Conservation (phyloP, 2,329 filamentous ascomycete species). For the Aciculosporium take region DNA sequence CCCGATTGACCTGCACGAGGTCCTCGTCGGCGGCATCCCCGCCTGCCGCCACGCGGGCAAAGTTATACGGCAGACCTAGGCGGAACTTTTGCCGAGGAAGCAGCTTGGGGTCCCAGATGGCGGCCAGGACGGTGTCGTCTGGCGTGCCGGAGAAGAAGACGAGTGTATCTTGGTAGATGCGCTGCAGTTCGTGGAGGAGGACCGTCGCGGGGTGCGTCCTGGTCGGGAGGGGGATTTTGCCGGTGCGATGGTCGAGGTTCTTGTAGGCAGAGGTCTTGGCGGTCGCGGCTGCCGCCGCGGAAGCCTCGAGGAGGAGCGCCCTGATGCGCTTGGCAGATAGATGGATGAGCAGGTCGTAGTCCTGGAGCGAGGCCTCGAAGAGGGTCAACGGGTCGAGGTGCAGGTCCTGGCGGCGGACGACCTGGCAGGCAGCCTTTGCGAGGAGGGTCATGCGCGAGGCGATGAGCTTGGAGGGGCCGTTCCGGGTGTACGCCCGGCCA, state of each 20-base stretch:
- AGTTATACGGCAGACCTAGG: constrained; percentile 55
- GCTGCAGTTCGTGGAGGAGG: constrained; percentile 53
- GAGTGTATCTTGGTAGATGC: constrained; percentile 51
- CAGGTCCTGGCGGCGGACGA: constrained; percentile 39
- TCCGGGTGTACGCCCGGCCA: constrained; percentile 66
- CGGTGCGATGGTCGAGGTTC: constrained; percentile 55
- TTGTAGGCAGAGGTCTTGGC: constrained; percentile 51
- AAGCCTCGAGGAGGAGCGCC: constrained; percentile 22
- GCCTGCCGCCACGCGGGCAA: constrained; percentile 8
- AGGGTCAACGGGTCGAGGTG: constrained; percentile 38
- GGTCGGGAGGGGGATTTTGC: constrained; percentile 29
- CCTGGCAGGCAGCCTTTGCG: constrained; percentile 57
- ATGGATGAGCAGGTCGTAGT: constrained; percentile 79
- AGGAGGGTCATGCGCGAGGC: constrained; percentile 72
- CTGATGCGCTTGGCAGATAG: constrained; percentile 43
- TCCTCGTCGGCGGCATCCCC: constrained; percentile 25
- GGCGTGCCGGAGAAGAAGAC: constrained; percentile 65
- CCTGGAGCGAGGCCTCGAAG: constrained; percentile 57
- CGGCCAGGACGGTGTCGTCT: constrained; percentile 39
- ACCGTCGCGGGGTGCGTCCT: constrained; percentile 46
- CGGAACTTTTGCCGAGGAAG: constrained; percentile 46
- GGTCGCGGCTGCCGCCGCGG: constrained; percentile 20
- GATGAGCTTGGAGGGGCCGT: constrained; percentile 62
- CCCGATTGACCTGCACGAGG: constrained; percentile 50
- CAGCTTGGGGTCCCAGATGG: constrained; percentile 43